A percentile compares a stretch with the other conserved stretches of the same genome.
Conservation (phyloP, 192 early-diverging fungal species). For the Coemansia sp. region DNA sequence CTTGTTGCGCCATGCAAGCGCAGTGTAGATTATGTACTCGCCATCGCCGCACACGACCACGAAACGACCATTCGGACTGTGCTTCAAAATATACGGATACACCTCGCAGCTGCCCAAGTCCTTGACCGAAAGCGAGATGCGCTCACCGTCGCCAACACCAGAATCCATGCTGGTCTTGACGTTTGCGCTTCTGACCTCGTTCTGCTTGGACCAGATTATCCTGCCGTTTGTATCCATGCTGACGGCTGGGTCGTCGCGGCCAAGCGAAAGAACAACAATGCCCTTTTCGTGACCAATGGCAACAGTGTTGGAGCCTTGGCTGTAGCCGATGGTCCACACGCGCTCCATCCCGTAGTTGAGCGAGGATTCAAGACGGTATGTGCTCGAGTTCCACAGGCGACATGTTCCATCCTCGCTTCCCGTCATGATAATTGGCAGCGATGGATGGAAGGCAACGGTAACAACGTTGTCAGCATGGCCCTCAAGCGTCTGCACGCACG, state of each 20-base stretch:
- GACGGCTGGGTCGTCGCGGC: conserved; percentile 93
- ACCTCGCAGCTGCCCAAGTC: conserved; percentile 98
- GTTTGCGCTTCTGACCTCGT: conserved; percentile 94
- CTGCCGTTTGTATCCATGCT: conserved; percentile 96
- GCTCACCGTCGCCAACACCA: conserved; percentile 91
- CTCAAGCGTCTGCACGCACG: conserved; percentile 97
- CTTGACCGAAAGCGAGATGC: conserved; percentile 79
- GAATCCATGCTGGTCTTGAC: conserved; percentile 83
- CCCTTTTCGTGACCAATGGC: conserved; percentile 98
- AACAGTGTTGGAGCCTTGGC: conserved; percentile 84
- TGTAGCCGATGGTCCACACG: conserved; percentile 92
- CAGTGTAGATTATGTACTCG: conserved; percentile 99
- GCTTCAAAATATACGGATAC: conserved; percentile 92
- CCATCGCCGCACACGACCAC: conserved; percentile 99
- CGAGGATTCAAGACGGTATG: conserved; percentile 94
- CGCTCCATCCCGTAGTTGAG: conserved; percentile 98
- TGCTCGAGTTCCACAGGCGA: conserved; percentile 96
- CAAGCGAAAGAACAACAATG: conserved; percentile 91
- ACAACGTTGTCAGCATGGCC: conserved; percentile 95
- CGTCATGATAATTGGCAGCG: conserved; percentile 94
- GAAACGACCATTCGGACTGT: conserved; percentile 98
- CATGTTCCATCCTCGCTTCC: conserved; percentile 95
- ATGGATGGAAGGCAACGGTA: conserved; percentile 89
- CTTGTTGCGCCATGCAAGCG: conserved; percentile 99
- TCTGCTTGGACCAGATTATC: conserved; percentile 98